Conservation (phyloP, 1,284 basidiomycete genomes). For the Papiliotrema flavescens region DNA sequence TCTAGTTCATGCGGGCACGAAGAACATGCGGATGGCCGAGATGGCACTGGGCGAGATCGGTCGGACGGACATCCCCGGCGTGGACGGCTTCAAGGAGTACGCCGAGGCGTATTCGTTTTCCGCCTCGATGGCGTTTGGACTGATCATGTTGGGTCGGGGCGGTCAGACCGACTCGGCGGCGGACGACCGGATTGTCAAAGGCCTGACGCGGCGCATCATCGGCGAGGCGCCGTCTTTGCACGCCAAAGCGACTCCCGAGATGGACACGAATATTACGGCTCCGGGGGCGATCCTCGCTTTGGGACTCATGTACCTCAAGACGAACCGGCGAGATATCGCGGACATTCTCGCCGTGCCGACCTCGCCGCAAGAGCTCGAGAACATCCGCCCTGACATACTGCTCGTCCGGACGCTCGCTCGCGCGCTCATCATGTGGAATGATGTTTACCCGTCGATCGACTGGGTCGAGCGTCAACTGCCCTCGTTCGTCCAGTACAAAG, state of each 20-base stretch:
- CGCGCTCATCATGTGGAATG: slow-evolving; percentile 83
- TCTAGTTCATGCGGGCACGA: slow-evolving; percentile 81
- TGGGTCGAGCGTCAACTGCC: slow-evolving; percentile 82
- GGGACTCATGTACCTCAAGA: slow-evolving; percentile 87
- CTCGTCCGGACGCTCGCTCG: slow-evolving; percentile 74
- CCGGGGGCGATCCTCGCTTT: slow-evolving; percentile 87
- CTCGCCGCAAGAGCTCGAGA: slow-evolving; percentile 71
- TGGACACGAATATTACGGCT: slow-evolving; percentile 82
- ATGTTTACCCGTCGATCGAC: slow-evolving; percentile 64
- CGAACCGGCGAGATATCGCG: slow-evolving; percentile 76
- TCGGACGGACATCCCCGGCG: slow-evolving; percentile 67
- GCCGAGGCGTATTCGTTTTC: slow-evolving; percentile 89
- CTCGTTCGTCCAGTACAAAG: slow-evolving; percentile 59
- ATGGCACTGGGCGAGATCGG: slow-evolving; percentile 81
- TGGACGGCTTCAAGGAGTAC: slow-evolving; percentile 76
- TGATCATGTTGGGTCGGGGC: slow-evolving; percentile 91
- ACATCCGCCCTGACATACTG: slow-evolving; percentile 81
- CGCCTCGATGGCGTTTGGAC: slow-evolving; percentile 84
- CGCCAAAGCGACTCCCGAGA: slow-evolving; percentile 3
- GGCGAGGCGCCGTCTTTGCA: slow-evolving; percentile 54
- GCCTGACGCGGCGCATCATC: slow-evolving; percentile 66
- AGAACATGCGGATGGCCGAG: slow-evolving; percentile 86
- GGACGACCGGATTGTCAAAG: slow-evolving; percentile 64
- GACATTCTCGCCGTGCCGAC: slow-evolving; percentile 79
- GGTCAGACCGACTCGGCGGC: slow-evolving; percentile 55